Evolutionary conservation across 1,284 basidiomycete genomes (phyloP).

Genomic region (Heterobasidion parviporum): DNA sequence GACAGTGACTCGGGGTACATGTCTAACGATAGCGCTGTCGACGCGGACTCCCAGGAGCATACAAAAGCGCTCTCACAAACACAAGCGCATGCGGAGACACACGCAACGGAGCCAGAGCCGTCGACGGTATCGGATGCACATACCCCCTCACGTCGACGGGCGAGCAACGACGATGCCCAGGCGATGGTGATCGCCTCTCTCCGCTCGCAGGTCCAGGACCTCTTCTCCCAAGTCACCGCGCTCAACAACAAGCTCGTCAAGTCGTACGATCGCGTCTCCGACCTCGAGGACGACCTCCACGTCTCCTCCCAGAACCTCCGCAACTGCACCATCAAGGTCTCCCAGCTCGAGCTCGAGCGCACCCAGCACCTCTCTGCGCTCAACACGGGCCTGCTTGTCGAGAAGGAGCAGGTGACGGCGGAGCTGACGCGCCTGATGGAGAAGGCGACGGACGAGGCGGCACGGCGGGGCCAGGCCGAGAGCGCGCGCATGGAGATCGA

Average conservation of each 20-base stretch:
- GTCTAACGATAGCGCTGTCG: constrained; percentile 2
- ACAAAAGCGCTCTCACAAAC: background rate
- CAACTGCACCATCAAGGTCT: constrained; percentile 51
- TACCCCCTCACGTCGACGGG: constrained; percentile 1
- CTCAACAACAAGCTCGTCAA: constrained; percentile 90
- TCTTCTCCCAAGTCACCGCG: constrained; percentile 83
- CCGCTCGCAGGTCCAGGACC: constrained; percentile 74
- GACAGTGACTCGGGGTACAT: constrained; percentile 6
- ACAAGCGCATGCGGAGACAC: background rate
- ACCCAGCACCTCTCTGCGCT: constrained; percentile 73
- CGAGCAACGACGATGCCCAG: constrained; percentile 46
- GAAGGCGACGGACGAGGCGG: constrained; percentile 88
- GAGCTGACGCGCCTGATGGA: constrained; percentile 95
- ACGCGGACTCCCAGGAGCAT: background rate
- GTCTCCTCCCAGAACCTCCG: constrained; percentile 52
- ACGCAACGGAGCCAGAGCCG: background rate
- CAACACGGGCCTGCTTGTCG: constrained; percentile 82
- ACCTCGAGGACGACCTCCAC: constrained; percentile 89
- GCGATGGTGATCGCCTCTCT: constrained; percentile 72
- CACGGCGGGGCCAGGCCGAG: constrained; percentile 86
- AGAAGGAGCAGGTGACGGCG: constrained; percentile 82
- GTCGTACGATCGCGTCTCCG: constrained; percentile 87
- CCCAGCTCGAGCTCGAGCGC: constrained; percentile 67
- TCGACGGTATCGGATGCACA: background rate
- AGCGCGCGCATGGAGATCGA: constrained; percentile 77